Base-by-base conservation (phyloP, 2,329 filamentous ascomycete genomes). In the Epichloe glyceriae region DNA sequence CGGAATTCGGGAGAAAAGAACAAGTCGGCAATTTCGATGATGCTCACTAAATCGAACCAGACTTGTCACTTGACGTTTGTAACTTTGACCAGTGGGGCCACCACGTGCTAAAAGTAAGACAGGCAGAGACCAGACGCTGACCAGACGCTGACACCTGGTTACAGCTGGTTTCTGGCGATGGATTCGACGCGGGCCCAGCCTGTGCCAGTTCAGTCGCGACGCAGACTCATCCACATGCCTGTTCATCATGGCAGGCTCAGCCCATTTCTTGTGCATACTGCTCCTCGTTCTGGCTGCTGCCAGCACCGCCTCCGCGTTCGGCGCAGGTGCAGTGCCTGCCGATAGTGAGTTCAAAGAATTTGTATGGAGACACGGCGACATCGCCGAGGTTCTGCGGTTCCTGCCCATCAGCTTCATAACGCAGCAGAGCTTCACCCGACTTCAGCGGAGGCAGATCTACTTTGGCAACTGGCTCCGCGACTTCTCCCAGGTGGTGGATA, bases 401-500 rank as follows among this genome's bases (percentile, higher is more conserved):
- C 54, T 70, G 15, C 67, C 67, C 5, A 60, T 58, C 7, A 67
- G 64, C 56, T 67, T 70, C 53, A 47, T 67, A 43, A 70, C 67
- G 1, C 58, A 63, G 17, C 61, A 67, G 51, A 61, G 66, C 49
- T 70, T 70, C 58, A 68, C 67, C 0, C 59, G 64, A 45, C 58
- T 70, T 2, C 62, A 70, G 53, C 62, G 66, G 30, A 64, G 66
- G 46, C 62, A 65, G 53, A 62, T 70, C 17, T 70, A 70, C 45
- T 63, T 63, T 54, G 61, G 61, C 7, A 63, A 63, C 52, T 63
- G 61, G 61, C 71, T 88, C 41, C 75, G 85, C 52, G 85, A 89
- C 68, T 89, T 88, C 64, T 87, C 83, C 10, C 85, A 88, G 61
- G 85, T 85, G 37, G 75, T 88, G 63, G 85, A 88, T 60, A 82